phyloP scores from a whole-genome alignment of 1,139 yeast genomes.

The Candida sojae region DNA sequence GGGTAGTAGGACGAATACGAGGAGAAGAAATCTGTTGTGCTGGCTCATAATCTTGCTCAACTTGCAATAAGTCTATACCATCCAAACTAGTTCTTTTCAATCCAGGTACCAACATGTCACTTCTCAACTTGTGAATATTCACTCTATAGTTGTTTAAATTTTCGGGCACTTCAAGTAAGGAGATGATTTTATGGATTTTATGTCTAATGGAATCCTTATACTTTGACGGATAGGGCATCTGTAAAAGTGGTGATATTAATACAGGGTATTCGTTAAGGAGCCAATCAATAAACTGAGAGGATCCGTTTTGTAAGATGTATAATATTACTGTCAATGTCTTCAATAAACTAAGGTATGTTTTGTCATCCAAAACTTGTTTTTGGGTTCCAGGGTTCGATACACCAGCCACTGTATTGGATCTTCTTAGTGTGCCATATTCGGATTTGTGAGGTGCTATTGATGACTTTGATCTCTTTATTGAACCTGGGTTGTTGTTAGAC shows the following conservation, averaged over 20 bases:
- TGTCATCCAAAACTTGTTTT: slow-evolving; percentile 7
- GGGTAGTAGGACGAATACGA: background rate
- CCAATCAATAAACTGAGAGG: slow-evolving; percentile 35
- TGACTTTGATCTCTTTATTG: slow-evolving; percentile 7
- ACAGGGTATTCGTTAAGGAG: slow-evolving; percentile 12
- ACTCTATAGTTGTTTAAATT: slow-evolving; percentile 32
- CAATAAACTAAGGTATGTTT: slow-evolving; percentile 18
- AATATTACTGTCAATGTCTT: slow-evolving; percentile 39
- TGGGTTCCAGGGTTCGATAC: background rate
- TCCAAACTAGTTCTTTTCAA: slow-evolving; percentile 21
- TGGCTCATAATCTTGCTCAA: slow-evolving; percentile 7
- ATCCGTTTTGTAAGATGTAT: slow-evolving; percentile 41
- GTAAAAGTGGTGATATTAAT: slow-evolving; percentile 9
- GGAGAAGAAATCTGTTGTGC: background rate
- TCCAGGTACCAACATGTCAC: slow-evolving; percentile 43
- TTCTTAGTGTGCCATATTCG: slow-evolving; percentile 1
- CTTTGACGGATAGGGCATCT: slow-evolving; percentile 11
- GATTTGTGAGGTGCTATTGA: background rate
- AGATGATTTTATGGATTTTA: slow-evolving; percentile 29
- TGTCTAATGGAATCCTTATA: slow-evolving; percentile 25
- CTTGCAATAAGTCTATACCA: slow-evolving; percentile 12
- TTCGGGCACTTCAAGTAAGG: slow-evolving; percentile 27
- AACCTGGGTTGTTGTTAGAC: background rate
- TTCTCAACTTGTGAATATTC: slow-evolving; percentile 39
- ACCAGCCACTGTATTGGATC: slow-evolving; percentile 8